Conservation (phyloP, 2,329 filamentous ascomycete species). For the Trichophyton benhamiae region DNA sequence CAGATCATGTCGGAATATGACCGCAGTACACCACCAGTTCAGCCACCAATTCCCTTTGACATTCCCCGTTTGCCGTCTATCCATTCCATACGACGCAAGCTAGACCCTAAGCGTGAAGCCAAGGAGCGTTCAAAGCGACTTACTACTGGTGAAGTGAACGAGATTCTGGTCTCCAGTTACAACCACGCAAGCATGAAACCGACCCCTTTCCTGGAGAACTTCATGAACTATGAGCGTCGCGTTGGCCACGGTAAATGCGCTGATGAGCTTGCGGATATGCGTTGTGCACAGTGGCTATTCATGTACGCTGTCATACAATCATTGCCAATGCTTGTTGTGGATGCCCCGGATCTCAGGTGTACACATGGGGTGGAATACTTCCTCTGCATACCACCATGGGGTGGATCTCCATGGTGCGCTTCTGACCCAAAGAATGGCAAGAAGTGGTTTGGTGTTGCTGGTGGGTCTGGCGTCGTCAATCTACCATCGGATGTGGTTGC, state of each 20-base stretch:
- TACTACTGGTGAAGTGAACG: constrained; percentile 63
- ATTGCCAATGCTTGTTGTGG: constrained; percentile 38
- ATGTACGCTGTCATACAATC: constrained; percentile 40
- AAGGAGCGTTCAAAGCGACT: constrained; percentile 60
- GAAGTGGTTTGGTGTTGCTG: constrained; percentile 46
- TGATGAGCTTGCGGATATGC: constrained; percentile 35
- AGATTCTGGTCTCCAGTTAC: constrained; percentile 67
- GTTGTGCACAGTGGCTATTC: constrained; percentile 42
- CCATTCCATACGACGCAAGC: constrained; percentile 50
- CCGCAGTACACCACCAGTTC: constrained; percentile 72
- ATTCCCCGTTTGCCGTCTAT: constrained; percentile 65
- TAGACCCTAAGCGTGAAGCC: constrained; percentile 60
- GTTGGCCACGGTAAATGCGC: constrained; percentile 32
- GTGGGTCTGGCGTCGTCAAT: constrained; percentile 48
- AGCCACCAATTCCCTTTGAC: constrained; percentile 85
- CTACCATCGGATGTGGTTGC: constrained; percentile 53
- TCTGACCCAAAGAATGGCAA: constrained; percentile 33
- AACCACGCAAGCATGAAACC: constrained; percentile 56
- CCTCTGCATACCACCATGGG: constrained; percentile 38
- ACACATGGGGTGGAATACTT: constrained; percentile 39
- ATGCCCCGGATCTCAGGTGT: constrained; percentile 35
- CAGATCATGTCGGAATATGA: constrained; percentile 80
- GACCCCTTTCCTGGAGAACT: constrained; percentile 36
- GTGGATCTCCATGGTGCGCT: constrained; percentile 38
- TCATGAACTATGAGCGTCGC: constrained; percentile 38